phyloP scores from a whole-genome alignment of 768 basidiomycete species.

The Sporobolomyces roseus region DNA sequence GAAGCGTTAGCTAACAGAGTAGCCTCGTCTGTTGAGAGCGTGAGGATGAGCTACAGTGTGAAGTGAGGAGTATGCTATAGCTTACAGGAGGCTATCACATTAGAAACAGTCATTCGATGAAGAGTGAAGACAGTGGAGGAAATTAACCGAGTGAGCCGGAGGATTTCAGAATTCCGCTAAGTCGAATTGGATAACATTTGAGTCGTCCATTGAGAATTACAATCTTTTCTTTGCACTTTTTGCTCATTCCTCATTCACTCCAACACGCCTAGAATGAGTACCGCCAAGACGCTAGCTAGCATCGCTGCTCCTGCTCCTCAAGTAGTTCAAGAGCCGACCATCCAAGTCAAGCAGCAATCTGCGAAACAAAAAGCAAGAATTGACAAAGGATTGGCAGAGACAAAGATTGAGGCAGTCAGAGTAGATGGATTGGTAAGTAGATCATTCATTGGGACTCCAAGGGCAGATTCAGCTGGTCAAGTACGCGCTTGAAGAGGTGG shows the following conservation, averaged over 20 bases:
- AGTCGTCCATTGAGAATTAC: too few species aligned
- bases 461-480: too few species aligned
- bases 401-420: slow-evolving; percentile 28
- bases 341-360: slow-evolving; percentile 13
- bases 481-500: too few species aligned
- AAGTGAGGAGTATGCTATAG: too few species aligned
- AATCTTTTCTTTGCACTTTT: neutral
- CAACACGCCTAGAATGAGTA: neutral
- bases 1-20: slow-evolving; percentile 77
- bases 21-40: slow-evolving; percentile 19
- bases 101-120: slow-evolving; percentile 3
- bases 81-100: slow-evolving; percentile 24
- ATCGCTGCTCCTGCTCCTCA: slow-evolving; percentile 32
- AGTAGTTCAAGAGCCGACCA: slow-evolving; percentile 5
- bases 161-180: neutral
- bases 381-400: slow-evolving; percentile 33
- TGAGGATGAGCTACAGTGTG: neutral
- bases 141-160: neutral
- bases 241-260: neutral
- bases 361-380: slow-evolving; percentile 22
- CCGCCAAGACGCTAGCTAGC: slow-evolving; percentile 33
- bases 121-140: neutral
- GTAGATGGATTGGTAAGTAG: slow-evolving; percentile 42
- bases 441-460: too few species aligned
- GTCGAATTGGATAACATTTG: too few species aligned